Evolutionary conservation across 352 stramenopile genomes (phyloP), one percentile per base, ranked within the genome.

Genomic region (Lagenidium sp.): DNA sequence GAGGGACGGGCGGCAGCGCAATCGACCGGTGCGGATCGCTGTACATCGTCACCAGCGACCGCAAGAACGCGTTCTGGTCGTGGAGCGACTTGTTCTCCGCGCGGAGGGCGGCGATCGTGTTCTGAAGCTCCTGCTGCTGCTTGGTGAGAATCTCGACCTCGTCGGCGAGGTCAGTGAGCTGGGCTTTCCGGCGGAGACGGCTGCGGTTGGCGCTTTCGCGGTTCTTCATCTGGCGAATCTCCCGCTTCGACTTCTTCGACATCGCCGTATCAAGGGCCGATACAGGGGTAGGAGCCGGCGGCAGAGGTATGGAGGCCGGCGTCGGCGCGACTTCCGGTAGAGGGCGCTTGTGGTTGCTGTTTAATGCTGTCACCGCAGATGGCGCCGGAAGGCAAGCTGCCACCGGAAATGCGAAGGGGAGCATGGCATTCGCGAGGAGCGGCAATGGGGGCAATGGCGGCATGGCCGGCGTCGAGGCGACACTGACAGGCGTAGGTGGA

Each of bases 151-250:
- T 61, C n/a, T 66, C 49, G 37, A 91, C 67, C 36, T 86, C 69
- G 12, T 49, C 59, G 20, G 64, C 61, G 6, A 91, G 45, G 13
- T 80, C 76, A 13, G 55, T 55, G 26, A 91, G 60, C 55, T 85
- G 73, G 4, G 71, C 70, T 60, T 88, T 91, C 36, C 75, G 68
- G 4, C 73, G 71, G 36, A 85, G 36, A 19, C 78, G 75, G 31
- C 72, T 87, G 50, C 81, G 82, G 67, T 91, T 91, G 45, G 78
- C 78, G 43, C 78, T 91, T 44, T 91, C 78, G 30, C 78, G 67
- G 64, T 91, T 91, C 50, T 91, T 91, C 78, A 91, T 91, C 53
- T 88, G 68, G 2, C 78, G 75, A 37, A 88, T 86, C 51, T 86
- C 78, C 16, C 75, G 68, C 65, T 88, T 91, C 4, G 76, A 83